phyloP scores from a whole-genome alignment of 768 basidiomycete genomes.

The Hericium coralloides region DNA sequence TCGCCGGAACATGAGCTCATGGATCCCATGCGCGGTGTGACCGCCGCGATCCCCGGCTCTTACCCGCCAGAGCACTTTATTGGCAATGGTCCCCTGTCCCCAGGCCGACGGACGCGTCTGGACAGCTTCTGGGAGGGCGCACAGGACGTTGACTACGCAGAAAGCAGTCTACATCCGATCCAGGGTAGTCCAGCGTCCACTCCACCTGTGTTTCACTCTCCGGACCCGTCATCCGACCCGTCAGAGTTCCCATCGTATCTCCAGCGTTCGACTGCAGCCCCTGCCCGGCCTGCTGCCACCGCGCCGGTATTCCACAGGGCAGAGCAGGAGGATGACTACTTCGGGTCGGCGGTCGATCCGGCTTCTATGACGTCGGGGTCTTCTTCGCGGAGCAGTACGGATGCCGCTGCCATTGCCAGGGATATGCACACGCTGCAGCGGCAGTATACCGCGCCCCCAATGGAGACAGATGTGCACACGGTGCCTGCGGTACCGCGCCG shows the following conservation, averaged over 20 bases:
- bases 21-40: constrained; percentile 79
- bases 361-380: constrained; percentile 6
- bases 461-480: constrained; percentile 25
- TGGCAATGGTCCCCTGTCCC: constrained; percentile 30
- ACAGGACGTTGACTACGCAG: constrained; percentile 44
- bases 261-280: neutral
- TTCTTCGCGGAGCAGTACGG: constrained; percentile 14
- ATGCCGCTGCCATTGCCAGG: constrained; percentile 19
- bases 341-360: neutral
- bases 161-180: constrained; percentile 18
- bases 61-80: constrained; percentile 33
- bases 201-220: neutral
- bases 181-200: constrained; percentile 20
- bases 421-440: constrained; percentile 11
- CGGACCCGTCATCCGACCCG: constrained; percentile 17
- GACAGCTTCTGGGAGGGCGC: constrained; percentile 76
- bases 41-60: constrained; percentile 55
- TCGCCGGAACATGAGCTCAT: constrained; percentile 88
- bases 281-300: neutral
- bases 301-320: neutral
- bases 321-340: neutral
- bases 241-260: constrained; percentile 16
- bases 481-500: constrained; percentile 44
- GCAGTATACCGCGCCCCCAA: constrained; percentile 19
- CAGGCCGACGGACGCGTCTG: constrained; percentile 49